Base-by-base conservation (phyloP, 371 early-diverging fungal genomes). In the Saksenaea oblongispora region DNA sequence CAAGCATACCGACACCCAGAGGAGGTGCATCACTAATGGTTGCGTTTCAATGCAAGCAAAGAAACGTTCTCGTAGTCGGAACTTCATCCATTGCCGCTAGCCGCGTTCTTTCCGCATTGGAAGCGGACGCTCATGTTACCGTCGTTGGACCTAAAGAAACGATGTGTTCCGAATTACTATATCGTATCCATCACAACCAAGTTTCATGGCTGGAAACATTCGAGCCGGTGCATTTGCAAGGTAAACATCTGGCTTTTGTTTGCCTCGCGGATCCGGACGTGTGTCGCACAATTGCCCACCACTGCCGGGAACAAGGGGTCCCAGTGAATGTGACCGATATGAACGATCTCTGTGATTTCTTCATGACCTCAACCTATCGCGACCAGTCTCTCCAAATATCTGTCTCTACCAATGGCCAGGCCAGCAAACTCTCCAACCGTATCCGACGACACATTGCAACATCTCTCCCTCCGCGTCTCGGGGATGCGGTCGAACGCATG, bases 291-390 rank as follows among this genome's bases (percentile, higher is more conserved):
- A 83, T 91, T 27, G 89, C 84, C 13, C 54, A 58, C 5, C 60
- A 74, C 10, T 85, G 89, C 57, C 74, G 84, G 54, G 54, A 56
- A 15, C 71, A 63, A 5, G 74, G 84, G 24, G 85, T 91, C 17
- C 90, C 91, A 14, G 87, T 92, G 60, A 93, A 93, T 59, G 91
- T 89, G n/a, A 85, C 92, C 0, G 93, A 93, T 64, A 83, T 81
- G 58, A 87, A 85, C 28, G 88, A 91, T 10, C 71, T 89, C 13
- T 92, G 90, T 63, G 91, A 93, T 59, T 92, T 93, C 64, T 91
- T 85, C 76, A 92, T 92, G 84, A 91, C 91, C 62, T 89, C 91
- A 11, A 88, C 83, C 22, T 84, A 87, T 63, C 77, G 90, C 13
- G 90, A 90, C 61, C 87, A 87, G 36, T 84, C 89, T 15, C 68